These are phyloP conservation scores for Glycyrrhiza uralensis DNA, from an alignment of 306 rosid genomes.

Conservation along the genomic window DNA sequence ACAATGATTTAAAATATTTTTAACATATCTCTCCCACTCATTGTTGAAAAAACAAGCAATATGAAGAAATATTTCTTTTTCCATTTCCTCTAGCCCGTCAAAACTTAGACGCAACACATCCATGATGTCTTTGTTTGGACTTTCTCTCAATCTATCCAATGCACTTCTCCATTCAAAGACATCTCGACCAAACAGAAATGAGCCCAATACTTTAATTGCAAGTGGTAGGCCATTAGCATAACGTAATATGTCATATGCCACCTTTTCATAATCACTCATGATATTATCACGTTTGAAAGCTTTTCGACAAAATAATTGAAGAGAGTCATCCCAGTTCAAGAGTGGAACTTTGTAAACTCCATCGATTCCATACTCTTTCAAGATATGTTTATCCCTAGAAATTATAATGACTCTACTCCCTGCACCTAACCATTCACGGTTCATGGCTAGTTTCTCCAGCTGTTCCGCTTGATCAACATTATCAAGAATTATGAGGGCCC, in stretches of 20 bases:
- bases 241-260: neutral
- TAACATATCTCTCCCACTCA: accelerated
- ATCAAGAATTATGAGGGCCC: neutral
- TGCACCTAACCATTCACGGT: neutral
- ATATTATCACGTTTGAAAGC: neutral
- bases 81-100: neutral
- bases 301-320: neutral
- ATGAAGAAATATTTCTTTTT: conserved; percentile 21
- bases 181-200: neutral
- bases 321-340: neutral
- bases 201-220: neutral
- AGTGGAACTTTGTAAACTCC: neutral
- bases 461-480: neutral
- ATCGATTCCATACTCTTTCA: neutral
- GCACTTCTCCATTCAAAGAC: neutral
- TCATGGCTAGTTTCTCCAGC: neutral
- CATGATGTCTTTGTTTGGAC: neutral
- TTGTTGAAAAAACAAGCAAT: neutral
- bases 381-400: neutral
- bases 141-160: neutral
- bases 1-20: neutral
- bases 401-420: neutral
- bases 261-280: neutral
- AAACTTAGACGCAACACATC: neutral
- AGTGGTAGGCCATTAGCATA: neutral